Evolutionary conservation across 2,329 filamentous ascomycete genomes (phyloP).

Genomic region (Phyllosticta citribraziliensis): DNA sequence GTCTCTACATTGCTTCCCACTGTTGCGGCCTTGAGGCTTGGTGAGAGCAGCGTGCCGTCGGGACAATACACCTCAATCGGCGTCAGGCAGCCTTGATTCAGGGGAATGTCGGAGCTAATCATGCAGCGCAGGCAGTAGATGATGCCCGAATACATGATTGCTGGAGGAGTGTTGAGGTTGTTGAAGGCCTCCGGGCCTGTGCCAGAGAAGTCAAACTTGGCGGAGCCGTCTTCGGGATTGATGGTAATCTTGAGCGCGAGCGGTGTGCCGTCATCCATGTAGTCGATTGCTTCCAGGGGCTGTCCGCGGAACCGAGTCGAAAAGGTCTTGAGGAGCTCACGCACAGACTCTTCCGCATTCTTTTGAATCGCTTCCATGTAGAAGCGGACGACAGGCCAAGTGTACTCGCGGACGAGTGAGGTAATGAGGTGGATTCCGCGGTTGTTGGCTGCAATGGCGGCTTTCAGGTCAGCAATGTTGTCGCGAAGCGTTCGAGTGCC

Average conservation of each 20-base stretch:
- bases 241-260: slow-evolving; percentile 13
- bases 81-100: slow-evolving; percentile 32
- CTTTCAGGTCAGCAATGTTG: slow-evolving; percentile 28
- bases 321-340: slow-evolving; percentile 19
- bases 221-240: slow-evolving; percentile 8
- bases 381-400: slow-evolving; percentile 26
- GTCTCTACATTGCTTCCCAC: slow-evolving; percentile 13
- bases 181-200: slow-evolving; percentile 13
- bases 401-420: slow-evolving; percentile 27
- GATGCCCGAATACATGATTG: slow-evolving; percentile 47
- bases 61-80: slow-evolving; percentile 29
- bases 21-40: slow-evolving; percentile 24
- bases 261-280: slow-evolving; percentile 14
- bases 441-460: slow-evolving; percentile 25
- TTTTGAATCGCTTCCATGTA: slow-evolving; percentile 33
- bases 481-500: slow-evolving; percentile 24
- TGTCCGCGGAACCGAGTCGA: slow-evolving; percentile 5
- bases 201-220: slow-evolving; percentile 14
- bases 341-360: slow-evolving; percentile 27
- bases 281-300: slow-evolving; percentile 8
- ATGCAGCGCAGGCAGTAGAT: slow-evolving; percentile 32
- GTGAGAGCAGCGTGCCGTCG: slow-evolving; percentile 24
- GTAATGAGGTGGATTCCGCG: slow-evolving; percentile 28
- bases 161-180: slow-evolving; percentile 15
- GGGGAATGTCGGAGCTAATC: slow-evolving; percentile 27